Evolutionary conservation across 2,329 filamentous ascomycete genomes (phyloP).

Genomic region (Stagonosporopsis vannaccii): DNA sequence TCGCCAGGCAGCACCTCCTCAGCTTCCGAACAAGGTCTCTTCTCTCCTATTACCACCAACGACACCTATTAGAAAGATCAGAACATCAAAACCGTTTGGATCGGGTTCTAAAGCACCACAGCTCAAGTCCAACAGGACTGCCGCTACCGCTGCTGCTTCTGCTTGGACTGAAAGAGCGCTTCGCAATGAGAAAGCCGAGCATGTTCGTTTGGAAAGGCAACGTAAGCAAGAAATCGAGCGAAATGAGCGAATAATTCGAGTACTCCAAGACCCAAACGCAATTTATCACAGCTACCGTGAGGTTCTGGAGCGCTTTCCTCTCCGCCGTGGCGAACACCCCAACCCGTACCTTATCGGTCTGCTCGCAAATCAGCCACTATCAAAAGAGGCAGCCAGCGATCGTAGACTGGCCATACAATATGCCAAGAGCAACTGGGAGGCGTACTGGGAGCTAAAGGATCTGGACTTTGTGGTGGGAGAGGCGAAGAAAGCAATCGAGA

Average conservation of each 20-base stretch:
- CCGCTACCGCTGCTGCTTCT: not conserved
- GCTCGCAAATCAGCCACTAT: conserved; percentile 21
- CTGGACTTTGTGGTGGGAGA: not conserved
- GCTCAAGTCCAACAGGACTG: not conserved
- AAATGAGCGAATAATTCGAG: not conserved
- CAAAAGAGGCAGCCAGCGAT: conserved; percentile 11
- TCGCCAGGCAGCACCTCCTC: not conserved
- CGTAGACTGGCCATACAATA: conserved; percentile 18
- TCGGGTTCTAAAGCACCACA: not conserved
- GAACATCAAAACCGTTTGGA: not conserved
- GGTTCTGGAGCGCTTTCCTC: conserved; percentile 7
- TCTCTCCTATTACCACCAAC: not conserved
- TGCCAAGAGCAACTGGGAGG: conserved; percentile 23
- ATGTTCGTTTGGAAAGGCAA: not conserved
- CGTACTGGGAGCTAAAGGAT: conserved; percentile 1
- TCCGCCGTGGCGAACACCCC: not conserved
- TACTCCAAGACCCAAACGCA: conserved; percentile 11
- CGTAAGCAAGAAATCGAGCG: not conserved
- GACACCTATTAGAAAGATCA: too few relatives aligned
- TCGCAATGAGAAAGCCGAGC: not conserved
- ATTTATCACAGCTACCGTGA: conserved; percentile 22
- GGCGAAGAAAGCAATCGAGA: not conserved
- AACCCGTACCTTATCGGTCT: conserved; percentile 12
- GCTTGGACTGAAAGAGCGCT: not conserved
- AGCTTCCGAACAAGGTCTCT: not conserved